phyloP scores from a whole-genome alignment of 2,329 filamentous ascomycete species.

The Fusarium decemcellulare region DNA sequence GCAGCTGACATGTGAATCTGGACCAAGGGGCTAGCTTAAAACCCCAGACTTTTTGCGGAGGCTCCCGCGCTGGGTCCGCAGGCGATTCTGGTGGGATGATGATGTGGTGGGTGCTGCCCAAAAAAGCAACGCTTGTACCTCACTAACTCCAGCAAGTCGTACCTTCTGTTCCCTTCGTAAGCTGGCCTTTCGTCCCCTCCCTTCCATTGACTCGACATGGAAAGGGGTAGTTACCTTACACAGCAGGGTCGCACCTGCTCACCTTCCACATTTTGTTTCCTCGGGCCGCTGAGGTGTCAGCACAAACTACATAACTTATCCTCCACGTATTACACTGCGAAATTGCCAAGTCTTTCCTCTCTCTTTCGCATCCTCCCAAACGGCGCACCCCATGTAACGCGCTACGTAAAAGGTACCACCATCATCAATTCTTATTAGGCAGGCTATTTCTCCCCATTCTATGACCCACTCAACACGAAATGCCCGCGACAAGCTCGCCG shows the following conservation, averaged over 20 bases:
- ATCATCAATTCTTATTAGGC: slow-evolving; percentile 16
- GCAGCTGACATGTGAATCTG: slow-evolving; percentile 31
- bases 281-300: no score
- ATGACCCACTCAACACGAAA: slow-evolving; percentile 46
- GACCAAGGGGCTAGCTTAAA: slow-evolving; percentile 17
- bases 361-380: slow-evolving; percentile 26
- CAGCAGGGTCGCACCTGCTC: slow-evolving; percentile 5
- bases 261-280: neutral
- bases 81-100: neutral
- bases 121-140: slow-evolving; percentile 7
- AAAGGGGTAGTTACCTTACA: slow-evolving; percentile 2
- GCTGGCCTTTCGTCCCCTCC: slow-evolving; percentile 4
- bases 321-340: neutral
- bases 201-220: slow-evolving; percentile 9
- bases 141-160: no score
- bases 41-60: slow-evolving; percentile 27
- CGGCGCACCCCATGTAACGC: slow-evolving; percentile 7
- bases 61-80: neutral
- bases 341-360: slow-evolving; percentile 28
- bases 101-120: slow-evolving; percentile 7
- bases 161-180: no score
- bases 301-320: no score
- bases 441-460: slow-evolving; percentile 22
- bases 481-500: slow-evolving; percentile 43
- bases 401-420: slow-evolving; percentile 28